A percentile compares a stretch with the other conserved stretches of the same genome.
phyloP scores from a whole-genome alignment of 2,329 filamentous ascomycete genomes.

The Cytospora piceae region DNA sequence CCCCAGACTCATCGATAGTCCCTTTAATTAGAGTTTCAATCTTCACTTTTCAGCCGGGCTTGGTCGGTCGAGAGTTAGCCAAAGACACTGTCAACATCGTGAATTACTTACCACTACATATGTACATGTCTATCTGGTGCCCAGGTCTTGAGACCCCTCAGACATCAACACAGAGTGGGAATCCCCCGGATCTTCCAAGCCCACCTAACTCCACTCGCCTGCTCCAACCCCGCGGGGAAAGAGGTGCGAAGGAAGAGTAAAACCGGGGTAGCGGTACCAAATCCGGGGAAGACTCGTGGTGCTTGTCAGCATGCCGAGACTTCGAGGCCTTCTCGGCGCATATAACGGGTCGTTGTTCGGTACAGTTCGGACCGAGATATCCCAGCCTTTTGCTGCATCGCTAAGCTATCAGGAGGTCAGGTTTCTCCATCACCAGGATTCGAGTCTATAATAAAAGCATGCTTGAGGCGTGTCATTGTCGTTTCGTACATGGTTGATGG shows the following conservation, averaged over 20 bases:
- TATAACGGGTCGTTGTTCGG: conserved; percentile 7
- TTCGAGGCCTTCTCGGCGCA: background rate
- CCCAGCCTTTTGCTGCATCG: conserved; percentile 9
- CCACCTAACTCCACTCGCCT: conserved; percentile 7
- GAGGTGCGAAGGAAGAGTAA: conserved; percentile 9
- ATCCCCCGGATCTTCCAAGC: conserved; percentile 4
- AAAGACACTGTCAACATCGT: background rate
- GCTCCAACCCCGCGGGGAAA: conserved; percentile 22
- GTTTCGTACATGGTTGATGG: background rate
- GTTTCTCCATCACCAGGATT: conserved; percentile 28
- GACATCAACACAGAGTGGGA: background rate
- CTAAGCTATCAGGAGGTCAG: conserved; percentile 10
- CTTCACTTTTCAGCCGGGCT: background rate
- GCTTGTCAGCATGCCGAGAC: background rate
- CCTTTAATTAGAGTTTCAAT: background rate
- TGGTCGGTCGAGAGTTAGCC: background rate
- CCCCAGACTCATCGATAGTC: background rate
- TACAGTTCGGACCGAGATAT: conserved; percentile 28
- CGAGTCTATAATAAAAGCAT: background rate
- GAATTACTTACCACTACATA: background rate
- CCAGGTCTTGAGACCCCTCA: background rate
- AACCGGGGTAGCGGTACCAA: conserved; percentile 8
- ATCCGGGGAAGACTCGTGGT: background rate
- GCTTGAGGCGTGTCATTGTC: background rate
- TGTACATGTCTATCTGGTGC: background rate